phyloP scores from a whole-genome alignment of 208 protist genomes.

The Acanthamoeba culbertsoni region DNA sequence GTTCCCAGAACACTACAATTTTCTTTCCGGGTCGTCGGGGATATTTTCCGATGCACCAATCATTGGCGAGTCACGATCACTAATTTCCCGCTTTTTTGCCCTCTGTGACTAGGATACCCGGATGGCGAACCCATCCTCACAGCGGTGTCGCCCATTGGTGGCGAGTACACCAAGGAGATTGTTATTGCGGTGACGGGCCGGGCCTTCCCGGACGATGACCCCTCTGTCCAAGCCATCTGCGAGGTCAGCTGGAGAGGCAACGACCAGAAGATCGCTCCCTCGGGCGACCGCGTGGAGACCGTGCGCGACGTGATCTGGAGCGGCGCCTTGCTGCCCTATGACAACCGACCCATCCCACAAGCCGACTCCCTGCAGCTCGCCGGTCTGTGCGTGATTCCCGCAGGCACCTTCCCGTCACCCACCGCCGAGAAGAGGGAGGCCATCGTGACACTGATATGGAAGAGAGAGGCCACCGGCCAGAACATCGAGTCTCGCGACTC shows the following conservation, averaged over 20 bases:
- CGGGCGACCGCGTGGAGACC: background rate
- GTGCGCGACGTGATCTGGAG: background rate
- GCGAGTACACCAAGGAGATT: slow-evolving; percentile 25
- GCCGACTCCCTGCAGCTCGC: background rate
- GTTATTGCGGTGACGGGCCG: background rate
- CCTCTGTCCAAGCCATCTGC: background rate
- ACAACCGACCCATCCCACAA: background rate
- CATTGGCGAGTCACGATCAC: background rate
- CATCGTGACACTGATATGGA: background rate
- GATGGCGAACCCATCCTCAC: background rate
- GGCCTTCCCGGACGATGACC: background rate
- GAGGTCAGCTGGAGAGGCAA: background rate
- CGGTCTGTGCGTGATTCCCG: slow-evolving; percentile 12
- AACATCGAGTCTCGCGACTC: background rate
- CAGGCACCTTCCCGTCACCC: background rate
- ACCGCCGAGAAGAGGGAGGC: background rate
- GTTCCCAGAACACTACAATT: background rate
- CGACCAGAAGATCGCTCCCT: background rate
- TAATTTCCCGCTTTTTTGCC: background rate
- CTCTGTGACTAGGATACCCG: background rate
- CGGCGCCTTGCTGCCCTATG: background rate
- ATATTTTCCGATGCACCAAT: background rate
- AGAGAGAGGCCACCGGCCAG: background rate
- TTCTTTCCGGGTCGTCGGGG: background rate
- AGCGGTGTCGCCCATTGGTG: background rate